Evolutionary conservation across 306 rosid genomes (phyloP), one percentile per base, ranked within the genome.

Genomic region (Phaseolus lunatus): DNA sequence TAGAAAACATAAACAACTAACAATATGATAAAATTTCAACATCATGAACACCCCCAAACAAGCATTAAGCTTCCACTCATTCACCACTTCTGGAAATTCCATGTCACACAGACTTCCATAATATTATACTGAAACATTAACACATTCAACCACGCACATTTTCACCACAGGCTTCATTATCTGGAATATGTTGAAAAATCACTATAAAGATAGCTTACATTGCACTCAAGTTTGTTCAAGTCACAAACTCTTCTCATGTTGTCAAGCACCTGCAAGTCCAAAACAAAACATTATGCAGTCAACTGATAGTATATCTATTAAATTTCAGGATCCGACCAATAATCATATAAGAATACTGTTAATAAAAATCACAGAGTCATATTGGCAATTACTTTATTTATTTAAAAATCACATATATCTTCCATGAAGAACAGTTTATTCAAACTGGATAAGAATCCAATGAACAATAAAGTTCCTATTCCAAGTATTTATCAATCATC

Each of bases 161-260:
- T 7, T 68, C 16, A 45, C 24, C 73, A 64, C 43, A 53, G n/a
- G 67, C 29, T 71, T 57, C 39, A 2, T 67, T 20, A 45, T 65
- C 49, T 5, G 26, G 2, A 33, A 35, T 7, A 69, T 5, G 31
- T 9, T 67, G 41, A 71, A 74, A 73, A 59, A 24, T 16, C 15
- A 70, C 20, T 19, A 1, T 15, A 58, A 57, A n/a, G 50, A 68
- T 76, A 33, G 78, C 81, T 87, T 87, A 95, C 98, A 64, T 85
- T 82, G 81, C 97, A 88, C 43, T 87, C 78, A 39, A 92, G 89
- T 76, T 89, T 84, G 83, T 95, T 95, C 80, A 95, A 76, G 59
- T 85, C 88, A 76, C 92, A 87, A 45, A 86, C 89, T 83, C 84
- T 88, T 80, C 73, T 89, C 88, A 95, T 91, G 86, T 92, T 95